These are phyloP conservation scores for Phyllosticta paracitricarpa DNA, from an alignment of 2,329 filamentous ascomycete genomes.

Conservation along the genomic window DNA sequence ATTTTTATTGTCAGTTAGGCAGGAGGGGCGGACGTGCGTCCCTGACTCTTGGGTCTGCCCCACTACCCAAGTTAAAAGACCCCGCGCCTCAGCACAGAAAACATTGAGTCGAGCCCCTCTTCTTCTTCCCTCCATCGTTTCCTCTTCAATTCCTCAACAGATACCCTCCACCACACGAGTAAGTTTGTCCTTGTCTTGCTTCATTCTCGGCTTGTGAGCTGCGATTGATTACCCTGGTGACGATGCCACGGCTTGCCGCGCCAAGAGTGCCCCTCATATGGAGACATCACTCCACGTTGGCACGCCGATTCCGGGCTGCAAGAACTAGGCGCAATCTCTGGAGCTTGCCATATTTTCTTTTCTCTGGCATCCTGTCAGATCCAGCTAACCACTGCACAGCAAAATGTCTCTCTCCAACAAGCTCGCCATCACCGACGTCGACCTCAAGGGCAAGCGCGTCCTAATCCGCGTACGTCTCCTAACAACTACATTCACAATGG, in stretches of 20 bases:
- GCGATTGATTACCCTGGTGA: neutral
- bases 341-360: neutral
- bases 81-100: constrained; percentile 6
- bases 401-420: constrained; percentile 96
- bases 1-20: neutral
- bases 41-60: neutral
- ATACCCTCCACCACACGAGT: neutral
- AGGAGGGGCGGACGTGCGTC: constrained; percentile 3
- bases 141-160: constrained; percentile 1
- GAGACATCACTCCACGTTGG: neutral
- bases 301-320: neutral
- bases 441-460: constrained; percentile 97
- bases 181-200: neutral
- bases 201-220: neutral
- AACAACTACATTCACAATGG: neutral
- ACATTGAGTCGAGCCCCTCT: constrained; percentile 6
- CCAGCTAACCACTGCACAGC: neutral
- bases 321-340: neutral
- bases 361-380: neutral
- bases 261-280: constrained; percentile 1
- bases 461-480: constrained; percentile 72
- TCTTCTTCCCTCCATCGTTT: neutral
- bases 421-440: constrained; percentile 90
- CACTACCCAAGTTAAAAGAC: constrained; percentile 8
- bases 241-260: neutral